Conservation (phyloP, 2,329 filamentous ascomycete species). For the Fusarium robinianum region DNA sequence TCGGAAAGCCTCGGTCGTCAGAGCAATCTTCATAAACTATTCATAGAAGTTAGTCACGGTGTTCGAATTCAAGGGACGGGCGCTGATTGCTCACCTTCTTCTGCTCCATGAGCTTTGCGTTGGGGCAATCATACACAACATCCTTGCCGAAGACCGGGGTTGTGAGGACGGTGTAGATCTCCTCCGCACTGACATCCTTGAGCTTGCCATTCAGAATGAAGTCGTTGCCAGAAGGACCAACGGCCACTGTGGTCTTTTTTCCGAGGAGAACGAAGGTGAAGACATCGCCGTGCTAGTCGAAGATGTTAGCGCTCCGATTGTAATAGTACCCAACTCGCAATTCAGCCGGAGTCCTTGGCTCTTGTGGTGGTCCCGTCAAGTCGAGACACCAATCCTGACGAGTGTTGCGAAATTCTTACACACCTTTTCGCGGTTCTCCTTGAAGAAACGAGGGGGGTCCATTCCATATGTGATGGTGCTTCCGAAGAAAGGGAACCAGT, state of each 20-base stretch:
- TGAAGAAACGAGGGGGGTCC: conserved; percentile 88
- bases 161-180: conserved; percentile 81
- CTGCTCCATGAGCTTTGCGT: conserved; percentile 92
- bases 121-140: conserved; percentile 90
- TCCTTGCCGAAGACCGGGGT: conserved; percentile 77
- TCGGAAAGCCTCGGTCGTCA: conserved; percentile 74
- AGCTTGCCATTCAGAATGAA: conserved; percentile 92
- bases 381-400: too few relatives aligned
- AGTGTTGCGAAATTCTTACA: too few relatives aligned
- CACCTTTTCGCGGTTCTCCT: conserved; percentile 75
- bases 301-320: conserved; percentile 11
- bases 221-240: conserved; percentile 83
- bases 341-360: too few relatives aligned
- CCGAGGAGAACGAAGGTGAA: conserved; percentile 89
- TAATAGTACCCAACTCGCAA: not conserved
- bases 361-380: too few relatives aligned
- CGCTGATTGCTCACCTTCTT: conserved; percentile 69
- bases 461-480: conserved; percentile 95
- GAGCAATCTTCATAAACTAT: conserved; percentile 79
- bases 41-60: not conserved
- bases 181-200: conserved; percentile 87
- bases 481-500: conserved; percentile 81
- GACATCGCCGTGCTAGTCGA: conserved; percentile 75
- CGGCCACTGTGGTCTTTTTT: conserved; percentile 84
- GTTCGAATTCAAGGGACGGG: conserved; percentile 20